Base-by-base conservation (phyloP, 2,329 filamentous ascomycete genomes). In the Colletotrichum navitas region DNA sequence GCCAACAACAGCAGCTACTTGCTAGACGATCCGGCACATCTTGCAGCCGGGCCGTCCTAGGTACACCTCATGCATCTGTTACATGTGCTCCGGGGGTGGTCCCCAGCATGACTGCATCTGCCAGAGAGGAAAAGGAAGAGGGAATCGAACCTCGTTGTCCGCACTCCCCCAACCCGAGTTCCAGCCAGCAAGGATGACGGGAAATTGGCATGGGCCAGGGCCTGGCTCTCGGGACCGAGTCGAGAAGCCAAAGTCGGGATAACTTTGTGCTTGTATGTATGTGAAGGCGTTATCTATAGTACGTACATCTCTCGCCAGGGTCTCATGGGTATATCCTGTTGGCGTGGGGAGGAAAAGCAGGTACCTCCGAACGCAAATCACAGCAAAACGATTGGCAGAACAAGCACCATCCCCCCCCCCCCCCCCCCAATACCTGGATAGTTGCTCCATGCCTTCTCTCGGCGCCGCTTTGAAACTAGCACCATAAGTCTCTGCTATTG, bases 401-500 rank as follows among this genome's bases (percentile, higher is more conserved):
- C 29, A 34, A 60, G 64, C 54, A 61, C 62, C 66, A 54, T 63
- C 56, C 66, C 68, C 11, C 47, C 68, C 56, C 66, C 68, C 11
- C 47, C n/a, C 68, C 56, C 66, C 68, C 11, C 47, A 29, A 14
- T 21, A 43, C 16, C 41, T 5, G 41, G 41, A 16, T n/a, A 39
- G 41, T 34, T 21, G 24, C 63, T 62, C 49, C 39, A 56, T 36
- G 26, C 63, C 56, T 34, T 61, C 51, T 54, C 32, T n/a, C 47
- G 55, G 7, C 41, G 67, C 60, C 68, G 68, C 64, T 71, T 71
- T 71, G 68, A 71, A 63, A 59, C 65, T 68, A 63, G 63, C 51
- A 68, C 64, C 29, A 32, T 49, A 54, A 45, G 26, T 54, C 43
- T 61, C 58, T 43, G 45, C 58, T 45, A 21, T 58, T 54, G 29